Base-by-base conservation (phyloP, 306 rosid genomes). In the Malus orientalis region DNA sequence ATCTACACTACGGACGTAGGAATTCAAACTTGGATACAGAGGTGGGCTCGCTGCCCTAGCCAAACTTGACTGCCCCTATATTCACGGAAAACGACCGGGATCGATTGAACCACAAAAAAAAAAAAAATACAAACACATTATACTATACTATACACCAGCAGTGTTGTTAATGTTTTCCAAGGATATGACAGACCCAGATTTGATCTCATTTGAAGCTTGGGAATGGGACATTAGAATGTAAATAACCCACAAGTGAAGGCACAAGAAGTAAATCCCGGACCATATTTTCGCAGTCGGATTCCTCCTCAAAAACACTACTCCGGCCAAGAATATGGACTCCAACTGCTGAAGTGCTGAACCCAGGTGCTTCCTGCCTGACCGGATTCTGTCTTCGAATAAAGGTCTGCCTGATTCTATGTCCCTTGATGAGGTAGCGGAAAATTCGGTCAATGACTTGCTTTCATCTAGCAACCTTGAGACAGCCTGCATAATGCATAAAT, bases 161-260 rank as follows among this genome's bases (percentile, higher is more conserved):
- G 98, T 83, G 83, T 87, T 88, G 71, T 87, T 87, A 36, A 96
- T 96, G 86, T 88, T 96, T 77, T 96, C 97, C 87, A 92, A 80
- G 57, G 99, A 96, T 74, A 92, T 57, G 74, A 85, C 90, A 13
- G 98, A 97, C 57, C 96, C 99, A 45, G 97, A 96, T 83, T 69
- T 86, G 59, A 87, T 77, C 81, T 84, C 93, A 54, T 82, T 73
- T 74, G 96, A 84, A 36, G 88, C 88, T 49, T 84, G 76, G 65
- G 97, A 88, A 77, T 86, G 88, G 54, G 96, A 92, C 84, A 83
- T 70, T 20, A 95, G 86, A 85, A 95, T 91, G 70, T 95, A 95
- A 72, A 91, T 78, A 67, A 95, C 97, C 99, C 99, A 95, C 27
- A 91, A 81, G 81, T 92, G 99, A 87, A 95, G 99, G 85, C 92